Evolutionary conservation across 2,329 filamentous ascomycete species (phyloP).

Genomic region (Thelonectria olida): DNA sequence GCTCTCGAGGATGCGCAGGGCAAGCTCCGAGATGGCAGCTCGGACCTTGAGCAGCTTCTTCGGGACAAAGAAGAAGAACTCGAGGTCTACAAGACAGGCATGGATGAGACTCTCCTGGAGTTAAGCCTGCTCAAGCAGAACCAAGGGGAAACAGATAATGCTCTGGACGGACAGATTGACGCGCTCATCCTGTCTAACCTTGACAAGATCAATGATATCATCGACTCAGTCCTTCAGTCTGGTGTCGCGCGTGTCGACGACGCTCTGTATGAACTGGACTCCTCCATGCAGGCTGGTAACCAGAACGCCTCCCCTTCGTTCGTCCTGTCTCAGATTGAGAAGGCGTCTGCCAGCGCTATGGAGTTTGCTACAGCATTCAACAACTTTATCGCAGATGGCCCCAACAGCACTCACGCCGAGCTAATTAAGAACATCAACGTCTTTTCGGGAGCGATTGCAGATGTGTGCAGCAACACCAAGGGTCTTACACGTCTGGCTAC

Average conservation of each 20-base stretch:
- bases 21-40: conserved; percentile 81
- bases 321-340: conserved; percentile 96
- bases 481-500: conserved; percentile 91
- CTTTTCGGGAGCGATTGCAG: conserved; percentile 89
- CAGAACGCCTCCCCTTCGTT: conserved; percentile 96
- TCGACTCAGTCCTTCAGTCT: conserved; percentile 93
- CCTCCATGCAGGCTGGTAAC: conserved; percentile 97
- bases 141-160: conserved; percentile 79
- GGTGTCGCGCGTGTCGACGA: conserved; percentile 95
- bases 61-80: conserved; percentile 97
- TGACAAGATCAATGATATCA: conserved; percentile 95
- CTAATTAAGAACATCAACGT: conserved; percentile 93
- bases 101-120: conserved; percentile 95
- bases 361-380: conserved; percentile 99
- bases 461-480: conserved; percentile 96
- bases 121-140: conserved; percentile 86
- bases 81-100: conserved; percentile 96
- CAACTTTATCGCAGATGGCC: conserved; percentile 96
- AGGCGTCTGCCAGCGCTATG: conserved; percentile 91
- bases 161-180: conserved; percentile 90
- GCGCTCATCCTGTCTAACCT: conserved; percentile 86
- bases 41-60: conserved; percentile 85
- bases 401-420: conserved; percentile 87
- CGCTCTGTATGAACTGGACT: conserved; percentile 95
- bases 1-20: conserved; percentile 85